A percentile compares a stretch with the other conserved stretches of the same genome.
phyloP scores from a whole-genome alignment of 768 basidiomycete species.

The Leccinum obscurum region DNA sequence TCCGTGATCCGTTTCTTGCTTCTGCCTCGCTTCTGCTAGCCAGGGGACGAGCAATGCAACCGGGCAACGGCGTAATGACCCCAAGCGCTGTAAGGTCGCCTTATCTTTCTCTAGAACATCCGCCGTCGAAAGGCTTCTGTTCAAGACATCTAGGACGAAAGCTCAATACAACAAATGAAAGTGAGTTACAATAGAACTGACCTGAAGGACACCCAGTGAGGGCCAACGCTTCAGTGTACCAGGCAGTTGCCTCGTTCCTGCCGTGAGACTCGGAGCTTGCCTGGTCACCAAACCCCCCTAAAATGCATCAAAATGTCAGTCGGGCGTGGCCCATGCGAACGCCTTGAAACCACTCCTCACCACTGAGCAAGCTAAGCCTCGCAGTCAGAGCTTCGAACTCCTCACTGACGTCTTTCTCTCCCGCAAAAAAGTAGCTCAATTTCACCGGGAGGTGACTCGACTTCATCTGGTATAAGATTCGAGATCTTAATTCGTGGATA shows the following conservation, averaged over 20 bases:
- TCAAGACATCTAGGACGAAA: not conserved
- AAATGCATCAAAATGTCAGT: not conserved
- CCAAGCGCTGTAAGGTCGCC: not conserved
- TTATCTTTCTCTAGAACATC: not conserved
- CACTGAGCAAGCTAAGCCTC: constrained; percentile 13
- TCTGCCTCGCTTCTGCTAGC: constrained; percentile 8
- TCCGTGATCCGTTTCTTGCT: not conserved
- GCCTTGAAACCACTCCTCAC: constrained; percentile 8
- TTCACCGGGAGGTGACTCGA: not conserved
- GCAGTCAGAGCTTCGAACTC: constrained; percentile 2
- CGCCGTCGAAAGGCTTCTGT: not conserved
- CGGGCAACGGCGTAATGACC: not conserved
- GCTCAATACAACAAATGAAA: not conserved
- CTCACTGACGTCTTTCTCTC: constrained; percentile 2
- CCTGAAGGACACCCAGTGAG: constrained; percentile 6
- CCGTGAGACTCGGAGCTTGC: not conserved
- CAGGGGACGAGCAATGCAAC: constrained; percentile 5
- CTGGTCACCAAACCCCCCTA: constrained; percentile 17
- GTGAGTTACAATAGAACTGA: not conserved
- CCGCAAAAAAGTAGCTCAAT: not conserved
- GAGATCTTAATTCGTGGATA: not conserved
- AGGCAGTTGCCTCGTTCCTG: constrained; percentile 6
- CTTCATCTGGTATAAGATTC: constrained; percentile 1
- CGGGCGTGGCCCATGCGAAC: not conserved
- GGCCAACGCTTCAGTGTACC: constrained; percentile 14